Evolutionary conservation across 2,329 filamentous ascomycete genomes (phyloP), one percentile per base, ranked within the genome.

Genomic region (Tolypocladium guangdongense): DNA sequence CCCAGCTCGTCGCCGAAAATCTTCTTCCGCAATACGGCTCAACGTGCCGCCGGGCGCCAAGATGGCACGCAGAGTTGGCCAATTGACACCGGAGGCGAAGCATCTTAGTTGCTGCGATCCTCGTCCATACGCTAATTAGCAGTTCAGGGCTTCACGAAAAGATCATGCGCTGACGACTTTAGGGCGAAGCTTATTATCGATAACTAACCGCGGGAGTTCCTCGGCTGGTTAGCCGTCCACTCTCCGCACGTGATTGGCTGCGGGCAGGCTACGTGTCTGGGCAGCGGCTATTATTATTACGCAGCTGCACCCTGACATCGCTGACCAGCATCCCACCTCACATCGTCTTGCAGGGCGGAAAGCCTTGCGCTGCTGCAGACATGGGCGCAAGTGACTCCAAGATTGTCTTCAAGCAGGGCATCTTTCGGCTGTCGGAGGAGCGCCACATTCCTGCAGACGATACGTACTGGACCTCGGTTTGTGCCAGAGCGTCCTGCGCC

Each of bases 331-430:
- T 58, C 49, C 51, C 49, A 39, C 49, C 47, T 33, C 53, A 56
- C 58, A 55, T 57, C 56, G 49, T 53, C 37, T 46, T 49, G 39
- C 35, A 45, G 48, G 55, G 46, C 47, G 39, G 49, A 35, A 52
- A 57, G 57, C 61, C 61, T 65, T 60, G 58, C 60, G 56, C 60
- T 57, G 56, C 61, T 56, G 55, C 62, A 64, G 60, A 59, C 45
- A 99, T 99, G 93, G 93, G 93, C 72, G 92, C 92, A 68, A 96
- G 92, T 73, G 92, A 97, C 75, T 97, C 92, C 65, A 97, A 97
- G 80, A 84, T 97, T 67, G 90, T 92, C 67, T 97, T 99, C 81
- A 97, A 96, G 74, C 89, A 95, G 74, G 92, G 91, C 73, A 95
- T 97, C 75, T 96, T 97, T 76, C 84, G 88, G 67, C 83, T 99